phyloP scores from a whole-genome alignment of 1,284 basidiomycete species.

The Heterobasidion irregulare region DNA sequence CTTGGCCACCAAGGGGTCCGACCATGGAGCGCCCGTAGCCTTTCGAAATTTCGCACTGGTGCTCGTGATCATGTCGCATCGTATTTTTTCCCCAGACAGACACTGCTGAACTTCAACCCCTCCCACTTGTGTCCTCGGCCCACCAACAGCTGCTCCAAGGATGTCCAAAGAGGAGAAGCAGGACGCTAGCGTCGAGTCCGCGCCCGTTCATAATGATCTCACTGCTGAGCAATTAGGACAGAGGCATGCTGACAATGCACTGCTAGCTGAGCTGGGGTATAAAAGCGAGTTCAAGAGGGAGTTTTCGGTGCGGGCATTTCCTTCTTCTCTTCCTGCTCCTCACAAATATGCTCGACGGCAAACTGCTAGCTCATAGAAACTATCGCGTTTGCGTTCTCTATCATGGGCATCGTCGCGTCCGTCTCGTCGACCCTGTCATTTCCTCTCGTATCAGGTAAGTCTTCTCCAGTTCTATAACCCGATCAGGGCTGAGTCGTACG shows the following conservation, averaged over 20 bases:
- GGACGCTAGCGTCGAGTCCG: neutral
- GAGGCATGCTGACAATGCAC: slow-evolving; percentile 40
- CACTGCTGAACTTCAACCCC: neutral
- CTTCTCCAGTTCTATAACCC: neutral
- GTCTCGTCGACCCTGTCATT: slow-evolving; percentile 63
- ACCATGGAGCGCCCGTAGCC: neutral
- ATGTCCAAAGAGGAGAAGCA: slow-evolving; percentile 6
- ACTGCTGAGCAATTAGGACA: slow-evolving; percentile 2
- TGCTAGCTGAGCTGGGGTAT: slow-evolving; percentile 64
- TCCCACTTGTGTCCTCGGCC: neutral
- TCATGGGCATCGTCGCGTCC: slow-evolving; percentile 68
- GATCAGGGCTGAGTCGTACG: slow-evolving; percentile 3
- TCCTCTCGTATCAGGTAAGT: slow-evolving; percentile 47
- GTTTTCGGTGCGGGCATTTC: slow-evolving; percentile 49
- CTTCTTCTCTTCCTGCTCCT: neutral
- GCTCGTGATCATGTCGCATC: neutral
- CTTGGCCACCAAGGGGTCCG: neutral
- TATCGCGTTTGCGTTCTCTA: slow-evolving; percentile 63
- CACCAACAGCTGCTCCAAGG: neutral
- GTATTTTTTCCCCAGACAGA: neutral
- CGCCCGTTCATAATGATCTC: neutral
- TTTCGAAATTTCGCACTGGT: neutral
- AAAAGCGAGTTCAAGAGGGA: slow-evolving; percentile 70
- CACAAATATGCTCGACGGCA: neutral
- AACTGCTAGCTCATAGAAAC: slow-evolving; percentile 46